phyloP scores from a whole-genome alignment of 306 rosid genomes.

The Vachellia pachyceras region DNA sequence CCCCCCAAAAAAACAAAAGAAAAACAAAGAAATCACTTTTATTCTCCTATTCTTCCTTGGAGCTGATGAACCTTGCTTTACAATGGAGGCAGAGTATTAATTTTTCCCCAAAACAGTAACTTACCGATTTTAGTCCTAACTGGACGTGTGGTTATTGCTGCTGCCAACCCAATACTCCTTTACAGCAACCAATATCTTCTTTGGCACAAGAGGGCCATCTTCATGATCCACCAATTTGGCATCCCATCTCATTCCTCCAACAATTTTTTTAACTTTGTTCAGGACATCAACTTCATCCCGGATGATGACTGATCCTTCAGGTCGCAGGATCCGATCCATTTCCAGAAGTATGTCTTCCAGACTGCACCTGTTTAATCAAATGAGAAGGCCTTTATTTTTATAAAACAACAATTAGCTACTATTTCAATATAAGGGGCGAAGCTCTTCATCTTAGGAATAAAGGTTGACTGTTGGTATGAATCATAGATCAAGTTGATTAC shows the following conservation, averaged over 20 bases:
- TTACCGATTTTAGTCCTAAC: constrained; percentile 25
- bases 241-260: constrained; percentile 90
- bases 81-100: constrained; percentile 3
- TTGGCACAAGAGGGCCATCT: constrained; percentile 88
- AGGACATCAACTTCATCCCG: constrained; percentile 84
- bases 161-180: constrained; percentile 84
- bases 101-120: not conserved
- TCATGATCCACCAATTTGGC: constrained; percentile 89
- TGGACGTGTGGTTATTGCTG: constrained; percentile 55
- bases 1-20: too few relatives aligned
- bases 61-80: constrained; percentile 30
- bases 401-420: not conserved
- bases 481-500: not conserved
- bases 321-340: constrained; percentile 93
- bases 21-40: too few relatives aligned
- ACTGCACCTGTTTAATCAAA: constrained; percentile 65
- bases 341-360: constrained; percentile 88
- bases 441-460: not conserved
- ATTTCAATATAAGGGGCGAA: not conserved
- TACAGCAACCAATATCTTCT: constrained; percentile 78
- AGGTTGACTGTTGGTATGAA: not conserved
- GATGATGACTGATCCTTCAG: constrained; percentile 78
- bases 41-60: constrained; percentile 33
- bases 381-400: not conserved
- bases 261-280: constrained; percentile 75